Conservation (phyloP, 139 green algal species). For the Yamagishiella unicocca region DNA sequence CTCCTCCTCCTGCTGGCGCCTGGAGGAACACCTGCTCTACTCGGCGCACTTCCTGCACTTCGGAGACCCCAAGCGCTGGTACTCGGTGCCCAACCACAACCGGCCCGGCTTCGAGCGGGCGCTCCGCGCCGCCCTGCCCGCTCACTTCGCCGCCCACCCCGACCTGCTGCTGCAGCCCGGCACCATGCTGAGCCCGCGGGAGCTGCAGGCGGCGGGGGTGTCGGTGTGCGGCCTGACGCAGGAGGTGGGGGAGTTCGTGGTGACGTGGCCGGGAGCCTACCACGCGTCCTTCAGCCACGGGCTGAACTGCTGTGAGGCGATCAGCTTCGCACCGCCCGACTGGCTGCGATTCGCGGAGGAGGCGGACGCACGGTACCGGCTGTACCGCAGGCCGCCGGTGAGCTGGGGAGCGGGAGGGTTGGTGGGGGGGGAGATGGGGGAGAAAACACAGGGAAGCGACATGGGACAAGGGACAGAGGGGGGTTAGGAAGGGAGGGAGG, state of each 20-base stretch:
- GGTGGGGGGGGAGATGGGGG: no score
- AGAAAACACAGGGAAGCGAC: no score
- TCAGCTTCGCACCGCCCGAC: slow-evolving; percentile 87
- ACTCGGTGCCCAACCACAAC: slow-evolving; percentile 69
- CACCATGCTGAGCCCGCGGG: slow-evolving; percentile 75
- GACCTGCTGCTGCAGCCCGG: slow-evolving; percentile 66
- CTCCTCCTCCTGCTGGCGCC: slow-evolving; percentile 84
- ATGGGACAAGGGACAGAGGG: no score
- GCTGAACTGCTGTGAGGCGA: slow-evolving; percentile 83
- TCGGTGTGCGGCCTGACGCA: slow-evolving; percentile 69
- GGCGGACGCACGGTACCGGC: slow-evolving; percentile 60
- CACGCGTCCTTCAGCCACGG: slow-evolving; percentile 80
- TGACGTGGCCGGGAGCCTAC: slow-evolving; percentile 89
- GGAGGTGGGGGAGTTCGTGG: slow-evolving; percentile 80
- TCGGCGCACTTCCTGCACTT: slow-evolving; percentile 83
- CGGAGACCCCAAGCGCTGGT: slow-evolving; percentile 77
- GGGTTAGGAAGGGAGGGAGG: no score
- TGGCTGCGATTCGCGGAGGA: slow-evolving; percentile 79
- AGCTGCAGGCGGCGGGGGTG: slow-evolving; percentile 67
- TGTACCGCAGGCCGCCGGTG: slow-evolving; percentile 60
- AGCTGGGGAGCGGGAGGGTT: background rate
- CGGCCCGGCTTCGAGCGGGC: slow-evolving; percentile 69
- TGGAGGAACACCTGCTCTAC: slow-evolving; percentile 91
- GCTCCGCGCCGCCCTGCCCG: slow-evolving; percentile 69
- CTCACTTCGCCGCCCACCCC: slow-evolving; percentile 71